Evolutionary conservation across 1,284 basidiomycete genomes (phyloP), one percentile per base, ranked within the genome.

Genomic region (Bjerkandera adusta): DNA sequence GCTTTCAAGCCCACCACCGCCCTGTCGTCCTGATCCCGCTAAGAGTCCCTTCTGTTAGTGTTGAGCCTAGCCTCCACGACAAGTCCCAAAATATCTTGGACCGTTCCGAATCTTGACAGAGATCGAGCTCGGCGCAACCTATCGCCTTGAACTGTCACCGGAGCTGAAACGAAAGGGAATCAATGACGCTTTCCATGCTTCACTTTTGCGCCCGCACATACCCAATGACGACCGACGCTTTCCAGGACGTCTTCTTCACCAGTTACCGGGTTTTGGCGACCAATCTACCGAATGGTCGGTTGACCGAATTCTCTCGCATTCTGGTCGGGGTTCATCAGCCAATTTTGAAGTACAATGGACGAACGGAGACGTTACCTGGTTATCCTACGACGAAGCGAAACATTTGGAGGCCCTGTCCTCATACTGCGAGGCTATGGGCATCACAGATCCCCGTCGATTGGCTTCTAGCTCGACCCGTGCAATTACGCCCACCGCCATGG

Each of bases 291-390:
- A 60, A 33, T 61, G 54, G 52, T 25, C 34, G 1, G 49, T 62
- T 1, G 51, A 59, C 4, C 27, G 40, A 13, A 56, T 62, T 10
- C 6, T 59, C 0, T 22, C 49, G 0, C 69, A 70, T 43, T 15
- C 0, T 1, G 64, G 66, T 0, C 45, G 52, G 33, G 61, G 59
- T 0, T 27, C 33, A 7, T 22, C 45, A 0, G 40, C 61, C 0
- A 16, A 58, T 3, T 70, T 69, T 39, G 51, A 68, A 33, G 46
- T 69, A 0, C 21, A 48, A 4, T 72, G 69, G 65, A 56, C 52
- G 20, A 40, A 59, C 0, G 68, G 68, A 0, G 68, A 72, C 47
- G 32, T 24, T 0, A 66, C 61, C 0, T 71, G 69, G 68, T 47
- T 61, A n/a, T 55, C 58, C 0, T 62, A 61, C 36, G 11, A 21